Evolutionary conservation across 2,329 filamentous ascomycete species (phyloP).

Genomic region (Lasiodiplodia gonubiensis): DNA sequence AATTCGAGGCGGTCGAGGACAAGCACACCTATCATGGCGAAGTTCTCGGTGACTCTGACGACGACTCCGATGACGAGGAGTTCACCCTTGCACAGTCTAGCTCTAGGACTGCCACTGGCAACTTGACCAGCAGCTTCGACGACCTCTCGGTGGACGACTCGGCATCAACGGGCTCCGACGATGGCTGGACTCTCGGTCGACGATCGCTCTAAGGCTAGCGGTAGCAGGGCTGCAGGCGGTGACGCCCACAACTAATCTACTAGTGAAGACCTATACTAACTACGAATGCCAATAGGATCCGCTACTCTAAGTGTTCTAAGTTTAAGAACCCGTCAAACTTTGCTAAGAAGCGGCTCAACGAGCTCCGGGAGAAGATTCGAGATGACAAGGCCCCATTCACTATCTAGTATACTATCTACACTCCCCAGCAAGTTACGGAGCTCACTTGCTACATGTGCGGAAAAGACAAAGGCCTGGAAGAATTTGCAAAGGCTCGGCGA

Average conservation of each 20-base stretch:
- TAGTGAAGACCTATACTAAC: neutral
- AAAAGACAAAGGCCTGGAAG: slow-evolving; percentile 52
- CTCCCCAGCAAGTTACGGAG: slow-evolving; percentile 52
- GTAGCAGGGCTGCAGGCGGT: neutral
- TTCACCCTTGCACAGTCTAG: neutral
- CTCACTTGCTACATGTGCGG: slow-evolving; percentile 57
- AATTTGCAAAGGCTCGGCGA: slow-evolving; percentile 58
- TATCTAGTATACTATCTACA: slow-evolving; percentile 53
- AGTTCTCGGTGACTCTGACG: slow-evolving; percentile 43
- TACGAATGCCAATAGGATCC: slow-evolving; percentile 44
- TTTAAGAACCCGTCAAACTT: slow-evolving; percentile 46
- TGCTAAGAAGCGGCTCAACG: slow-evolving; percentile 55
- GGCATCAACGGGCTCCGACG: neutral
- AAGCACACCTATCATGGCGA: neutral
- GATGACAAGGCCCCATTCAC: slow-evolving; percentile 27
- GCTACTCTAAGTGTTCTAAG: slow-evolving; percentile 55
- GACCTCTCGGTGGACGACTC: neutral
- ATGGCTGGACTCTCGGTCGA: neutral
- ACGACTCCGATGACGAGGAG: slow-evolving; percentile 38
- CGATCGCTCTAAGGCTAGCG: neutral
- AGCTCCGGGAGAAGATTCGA: slow-evolving; percentile 36
- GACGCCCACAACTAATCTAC: too few relatives aligned
- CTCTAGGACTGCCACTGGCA: neutral
- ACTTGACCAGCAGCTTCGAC: neutral
- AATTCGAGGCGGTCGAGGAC: slow-evolving; percentile 1